Percentiles rank a stretch among this genome's conserved stretches.
Evolutionary conservation across 768 basidiomycete genomes (phyloP).

Genomic region (Polyporus arcularius): DNA sequence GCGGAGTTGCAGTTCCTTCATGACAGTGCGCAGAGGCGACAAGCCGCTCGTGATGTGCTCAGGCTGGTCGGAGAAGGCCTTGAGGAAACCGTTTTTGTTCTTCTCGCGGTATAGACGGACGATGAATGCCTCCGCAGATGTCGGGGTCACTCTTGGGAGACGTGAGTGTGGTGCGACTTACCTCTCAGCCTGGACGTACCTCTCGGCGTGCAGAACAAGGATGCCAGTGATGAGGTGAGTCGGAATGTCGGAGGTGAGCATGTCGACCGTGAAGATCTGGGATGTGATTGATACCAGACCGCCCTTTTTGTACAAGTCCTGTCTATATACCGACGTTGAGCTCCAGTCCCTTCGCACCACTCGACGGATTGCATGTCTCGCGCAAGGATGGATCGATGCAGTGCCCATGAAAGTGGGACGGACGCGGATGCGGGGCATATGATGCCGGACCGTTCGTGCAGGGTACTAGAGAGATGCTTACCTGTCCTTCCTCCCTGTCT

Average conservation of each 20-base stretch:
- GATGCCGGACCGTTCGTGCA: no score
- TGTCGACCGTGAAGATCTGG: conserved; percentile 92
- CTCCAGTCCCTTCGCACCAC: no score
- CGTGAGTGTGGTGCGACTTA: neutral
- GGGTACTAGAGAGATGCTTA: conserved; percentile 33
- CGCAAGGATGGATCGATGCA: no score
- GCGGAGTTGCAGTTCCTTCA: conserved; percentile 90
- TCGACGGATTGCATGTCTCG: no score
- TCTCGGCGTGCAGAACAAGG: conserved; percentile 88
- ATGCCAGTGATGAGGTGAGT: conserved; percentile 86
- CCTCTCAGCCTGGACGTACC: conserved; percentile 43
- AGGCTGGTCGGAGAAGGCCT: conserved; percentile 96
- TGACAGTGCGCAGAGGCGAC: conserved; percentile 87
- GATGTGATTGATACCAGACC: conserved; percentile 92
- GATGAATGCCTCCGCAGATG: conserved; percentile 90
- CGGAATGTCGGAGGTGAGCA: conserved; percentile 86
- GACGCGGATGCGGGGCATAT: no score
- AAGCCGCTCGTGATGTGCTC: conserved; percentile 92
- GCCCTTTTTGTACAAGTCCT: conserved; percentile 83
- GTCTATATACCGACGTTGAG: conserved; percentile 39
- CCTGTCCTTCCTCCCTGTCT: conserved; percentile 80
- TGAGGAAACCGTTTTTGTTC: conserved; percentile 89
- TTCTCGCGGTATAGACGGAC: conserved; percentile 87
- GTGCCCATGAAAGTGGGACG: no score
- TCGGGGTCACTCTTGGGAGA: conserved; percentile 68